Base-by-base conservation (phyloP, 2,329 filamentous ascomycete genomes). In the Aquanectria penicillioides region DNA sequence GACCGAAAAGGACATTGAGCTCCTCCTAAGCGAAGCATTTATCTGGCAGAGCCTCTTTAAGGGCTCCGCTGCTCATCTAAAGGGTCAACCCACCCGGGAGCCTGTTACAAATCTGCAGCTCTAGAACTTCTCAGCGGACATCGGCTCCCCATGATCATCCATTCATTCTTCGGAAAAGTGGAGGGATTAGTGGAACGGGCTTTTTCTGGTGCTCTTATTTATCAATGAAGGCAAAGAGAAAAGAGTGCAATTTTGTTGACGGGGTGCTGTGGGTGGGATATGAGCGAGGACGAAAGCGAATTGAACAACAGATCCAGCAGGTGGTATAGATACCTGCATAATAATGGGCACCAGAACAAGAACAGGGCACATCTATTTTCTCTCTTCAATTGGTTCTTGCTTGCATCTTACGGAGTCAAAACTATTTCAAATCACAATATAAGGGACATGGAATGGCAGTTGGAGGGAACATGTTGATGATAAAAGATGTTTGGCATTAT, bases 31-130 rank as follows among this genome's bases (percentile, higher is more conserved):
- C 73, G 95, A 99, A 79, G 95, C 95, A 3, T 99, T 95, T 71
- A 97, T 99, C 64, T 99, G 95, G 96, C 94, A 99, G 80, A 97
- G 92, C 73, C 81, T 99, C 38, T 99, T 97, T 79, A 93, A 96
- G 71, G 94, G 94, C 46, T 97, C 93, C 9, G 90, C 93, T 52
- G 96, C 95, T 31, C 95, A 99, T 80, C 80, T 99, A 60, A 85
- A 87, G 64, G 85, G 86, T 11, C 81, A 77, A 48, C 74, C 76
- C 7, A 71, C 69, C 33, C 74, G 74, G 37, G 73, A 73, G 37
- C 66, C 73, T 3, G 63, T 77, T 37, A 72, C 74, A 22, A 73
- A 78, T 50, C 57, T 78, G 55, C 75, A 78, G 49, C 66, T 78
- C 50, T 78, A 71, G 65, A 44, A 40, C 37, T 13, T 44, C 57